phyloP scores from a whole-genome alignment of 2,329 filamentous ascomycete genomes.

The Exophiala xenobiotica region DNA sequence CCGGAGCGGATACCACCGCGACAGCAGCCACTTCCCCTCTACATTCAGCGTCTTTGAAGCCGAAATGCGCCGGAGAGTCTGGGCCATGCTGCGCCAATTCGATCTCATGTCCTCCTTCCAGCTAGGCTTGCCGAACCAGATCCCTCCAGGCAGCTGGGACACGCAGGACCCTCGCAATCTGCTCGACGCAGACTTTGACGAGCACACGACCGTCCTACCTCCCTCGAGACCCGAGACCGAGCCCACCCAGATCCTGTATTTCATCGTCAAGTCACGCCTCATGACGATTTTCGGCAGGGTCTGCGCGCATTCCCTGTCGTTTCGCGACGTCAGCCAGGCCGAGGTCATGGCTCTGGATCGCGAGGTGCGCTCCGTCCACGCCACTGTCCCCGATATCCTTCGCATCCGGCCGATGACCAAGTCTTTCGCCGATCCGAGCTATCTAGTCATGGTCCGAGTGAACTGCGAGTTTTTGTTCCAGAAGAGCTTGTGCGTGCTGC shows the following conservation, averaged over 20 bases:
- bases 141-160: slow-evolving; percentile 61
- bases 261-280: slow-evolving; percentile 36
- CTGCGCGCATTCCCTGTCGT: slow-evolving; percentile 33
- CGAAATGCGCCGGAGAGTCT: slow-evolving; percentile 51
- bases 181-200: slow-evolving; percentile 60
- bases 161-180: slow-evolving; percentile 60
- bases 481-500: slow-evolving; percentile 54
- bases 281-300: slow-evolving; percentile 33
- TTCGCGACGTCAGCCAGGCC: slow-evolving; percentile 19
- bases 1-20: slow-evolving; percentile 62
- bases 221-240: slow-evolving; percentile 50
- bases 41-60: slow-evolving; percentile 56
- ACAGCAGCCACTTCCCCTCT: slow-evolving; percentile 48
- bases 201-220: slow-evolving; percentile 52
- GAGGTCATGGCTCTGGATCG: slow-evolving; percentile 31
- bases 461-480: slow-evolving; percentile 54
- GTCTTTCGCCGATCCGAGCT: slow-evolving; percentile 50
- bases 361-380: slow-evolving; percentile 28
- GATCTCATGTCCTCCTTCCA: slow-evolving; percentile 64
- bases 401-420: slow-evolving; percentile 25
- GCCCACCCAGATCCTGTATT: slow-evolving; percentile 41
- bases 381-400: slow-evolving; percentile 27
- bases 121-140: slow-evolving; percentile 62
- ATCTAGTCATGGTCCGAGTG: slow-evolving; percentile 53
- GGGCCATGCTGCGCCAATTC: slow-evolving; percentile 50